phyloP scores from a whole-genome alignment of 345 rosid genomes.

The Pseudoturritis turrita region DNA sequence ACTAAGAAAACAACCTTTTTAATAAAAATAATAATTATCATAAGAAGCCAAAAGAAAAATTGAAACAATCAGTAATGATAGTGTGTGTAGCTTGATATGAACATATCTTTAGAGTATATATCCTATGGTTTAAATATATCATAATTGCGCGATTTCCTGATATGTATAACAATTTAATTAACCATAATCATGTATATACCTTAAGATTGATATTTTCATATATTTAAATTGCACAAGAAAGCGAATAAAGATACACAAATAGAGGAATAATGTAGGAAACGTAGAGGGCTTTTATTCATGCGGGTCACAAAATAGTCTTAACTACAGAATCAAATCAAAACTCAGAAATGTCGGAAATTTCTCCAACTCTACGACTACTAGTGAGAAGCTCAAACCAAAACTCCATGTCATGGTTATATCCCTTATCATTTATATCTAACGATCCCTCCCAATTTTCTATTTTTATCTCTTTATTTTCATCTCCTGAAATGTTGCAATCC shows the following conservation, averaged over 20 bases:
- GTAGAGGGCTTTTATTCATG: background rate
- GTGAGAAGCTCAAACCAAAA: slow-evolving; percentile 27
- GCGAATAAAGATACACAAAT: background rate
- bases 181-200: background rate
- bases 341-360: slow-evolving; percentile 12
- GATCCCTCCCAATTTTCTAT: slow-evolving; percentile 13
- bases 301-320: background rate
- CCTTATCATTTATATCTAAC: slow-evolving; percentile 1
- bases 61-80: background rate
- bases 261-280: background rate
- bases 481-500: slow-evolving; percentile 10
- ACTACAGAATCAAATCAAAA: background rate
- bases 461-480: slow-evolving; percentile 3
- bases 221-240: background rate
- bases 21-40: background rate
- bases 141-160: background rate
- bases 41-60: background rate
- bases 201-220: background rate
- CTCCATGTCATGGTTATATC: slow-evolving; percentile 16
- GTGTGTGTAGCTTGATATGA: background rate
- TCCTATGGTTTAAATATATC: background rate
- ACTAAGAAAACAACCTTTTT: background rate
- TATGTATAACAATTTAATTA: background rate
- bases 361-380: slow-evolving; percentile 4
- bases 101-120: background rate